phyloP scores from a whole-genome alignment of 371 early-diverging fungal genomes.

The Nematocida parisii region DNA sequence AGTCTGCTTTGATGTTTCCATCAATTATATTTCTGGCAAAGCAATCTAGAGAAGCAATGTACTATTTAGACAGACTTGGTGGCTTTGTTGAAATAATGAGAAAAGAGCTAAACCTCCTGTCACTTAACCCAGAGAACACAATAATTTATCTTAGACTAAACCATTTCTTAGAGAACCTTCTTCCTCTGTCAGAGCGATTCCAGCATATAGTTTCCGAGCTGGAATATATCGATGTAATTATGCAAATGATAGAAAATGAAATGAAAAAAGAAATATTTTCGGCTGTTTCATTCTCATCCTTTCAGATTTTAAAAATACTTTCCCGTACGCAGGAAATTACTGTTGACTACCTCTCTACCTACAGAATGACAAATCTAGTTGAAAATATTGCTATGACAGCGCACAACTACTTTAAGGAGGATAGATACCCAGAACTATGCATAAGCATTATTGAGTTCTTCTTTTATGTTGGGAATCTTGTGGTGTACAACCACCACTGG shows the following conservation, averaged over 20 bases:
- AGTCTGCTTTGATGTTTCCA: neutral
- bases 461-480: slow-evolving; percentile 32
- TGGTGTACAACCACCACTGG: slow-evolving; percentile 16
- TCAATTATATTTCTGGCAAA: slow-evolving; percentile 22
- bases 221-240: slow-evolving; percentile 39
- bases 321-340: neutral
- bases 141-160: slow-evolving; percentile 1
- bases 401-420: neutral
- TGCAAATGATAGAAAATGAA: slow-evolving; percentile 14
- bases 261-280: slow-evolving; percentile 30
- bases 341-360: neutral
- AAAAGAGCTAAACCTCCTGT: slow-evolving; percentile 2
- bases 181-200: neutral
- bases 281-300: slow-evolving; percentile 21
- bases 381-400: slow-evolving; percentile 14
- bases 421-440: slow-evolving; percentile 4
- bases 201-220: slow-evolving; percentile 1
- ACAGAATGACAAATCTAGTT: slow-evolving; percentile 39
- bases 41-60: neutral
- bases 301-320: slow-evolving; percentile 29
- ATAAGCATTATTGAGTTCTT: slow-evolving; percentile 15
- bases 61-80: slow-evolving; percentile 6
- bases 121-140: neutral
- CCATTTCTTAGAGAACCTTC: slow-evolving; percentile 21
- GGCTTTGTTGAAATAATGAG: slow-evolving; percentile 5